Conservation (phyloP, 1,139 yeast species). For the Taphrina deformans region DNA sequence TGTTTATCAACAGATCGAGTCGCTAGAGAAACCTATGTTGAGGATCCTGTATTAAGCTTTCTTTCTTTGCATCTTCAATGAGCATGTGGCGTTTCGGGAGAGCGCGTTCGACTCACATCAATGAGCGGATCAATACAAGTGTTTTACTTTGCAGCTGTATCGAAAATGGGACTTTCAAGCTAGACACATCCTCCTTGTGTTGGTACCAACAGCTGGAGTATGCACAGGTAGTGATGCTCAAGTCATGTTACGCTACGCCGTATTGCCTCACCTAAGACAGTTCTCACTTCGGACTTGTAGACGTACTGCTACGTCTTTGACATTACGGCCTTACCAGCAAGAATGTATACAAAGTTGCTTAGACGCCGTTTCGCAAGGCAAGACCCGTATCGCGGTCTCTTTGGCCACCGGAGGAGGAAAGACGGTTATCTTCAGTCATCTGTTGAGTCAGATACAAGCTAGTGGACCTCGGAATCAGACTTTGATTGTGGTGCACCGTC, state of each 20-base stretch:
- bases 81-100: no score
- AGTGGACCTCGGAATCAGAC: constrained; percentile 52
- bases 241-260: not conserved
- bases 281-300: not conserved
- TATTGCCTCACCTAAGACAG: not conserved
- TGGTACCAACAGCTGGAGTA: no score
- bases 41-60: no score
- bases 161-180: no score
- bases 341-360: constrained; percentile 65
- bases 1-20: no score
- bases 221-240: not conserved
- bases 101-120: no score
- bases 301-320: not conserved
- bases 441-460: constrained; percentile 54
- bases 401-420: constrained; percentile 96
- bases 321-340: constrained; percentile 64
- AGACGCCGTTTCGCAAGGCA: constrained; percentile 52
- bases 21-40: no score
- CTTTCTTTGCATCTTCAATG: no score
- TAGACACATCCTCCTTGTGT: no score
- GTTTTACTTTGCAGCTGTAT: no score
- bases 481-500: constrained; percentile 75
- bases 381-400: constrained; percentile 71
- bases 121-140: no score
- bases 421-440: constrained; percentile 71